Conservation (phyloP, 371 early-diverging fungal species). For the Funneliformis caledonium region DNA sequence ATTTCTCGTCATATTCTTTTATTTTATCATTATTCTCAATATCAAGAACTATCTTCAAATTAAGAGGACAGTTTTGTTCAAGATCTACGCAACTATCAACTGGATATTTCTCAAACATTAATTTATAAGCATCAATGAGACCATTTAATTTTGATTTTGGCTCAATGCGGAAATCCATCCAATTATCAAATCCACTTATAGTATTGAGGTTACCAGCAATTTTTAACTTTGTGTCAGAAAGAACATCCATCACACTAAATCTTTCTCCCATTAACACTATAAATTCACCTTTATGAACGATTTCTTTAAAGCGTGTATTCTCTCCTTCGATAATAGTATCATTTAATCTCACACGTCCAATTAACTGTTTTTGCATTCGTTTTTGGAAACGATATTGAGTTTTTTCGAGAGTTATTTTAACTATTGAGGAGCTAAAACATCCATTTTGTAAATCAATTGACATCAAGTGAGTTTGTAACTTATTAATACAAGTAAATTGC, state of each 20-base stretch:
- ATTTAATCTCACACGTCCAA: background rate
- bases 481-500: slow-evolving; percentile 11
- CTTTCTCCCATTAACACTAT: slow-evolving; percentile 19
- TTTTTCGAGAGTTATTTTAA: slow-evolving; percentile 8
- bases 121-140: slow-evolving; percentile 11
- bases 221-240: slow-evolving; percentile 10
- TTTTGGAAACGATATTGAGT: background rate
- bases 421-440: background rate
- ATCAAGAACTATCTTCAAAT: background rate
- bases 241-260: background rate
- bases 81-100: background rate
- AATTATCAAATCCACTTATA: background rate
- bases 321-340: background rate
- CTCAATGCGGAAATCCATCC: slow-evolving; percentile 2
- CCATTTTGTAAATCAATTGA: slow-evolving; percentile 17
- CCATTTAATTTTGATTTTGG: slow-evolving; percentile 4
- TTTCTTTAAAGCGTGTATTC: background rate
- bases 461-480: slow-evolving; percentile 1
- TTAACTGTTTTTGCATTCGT: background rate
- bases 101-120: slow-evolving; percentile 28
- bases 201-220: background rate
- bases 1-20: background rate
- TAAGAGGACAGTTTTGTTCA: background rate
- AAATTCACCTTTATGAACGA: slow-evolving; percentile 1
- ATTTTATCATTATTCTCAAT: background rate